These are phyloP conservation scores for Nicotiana benthamiana DNA, from an alignment of 257 asterid species.

Conservation along the genomic window DNA sequence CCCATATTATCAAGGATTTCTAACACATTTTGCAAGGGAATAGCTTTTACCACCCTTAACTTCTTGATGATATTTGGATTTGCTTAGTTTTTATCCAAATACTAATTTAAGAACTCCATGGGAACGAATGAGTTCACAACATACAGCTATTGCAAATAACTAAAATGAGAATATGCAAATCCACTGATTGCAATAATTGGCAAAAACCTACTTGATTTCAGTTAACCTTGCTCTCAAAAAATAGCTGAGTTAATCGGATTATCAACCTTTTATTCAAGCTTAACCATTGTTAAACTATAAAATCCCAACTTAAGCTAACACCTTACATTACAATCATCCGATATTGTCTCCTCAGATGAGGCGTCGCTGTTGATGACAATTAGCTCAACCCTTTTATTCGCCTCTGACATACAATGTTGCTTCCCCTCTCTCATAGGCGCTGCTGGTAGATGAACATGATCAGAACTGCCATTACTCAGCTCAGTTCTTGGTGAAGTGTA, in stretches of 20 bases:
- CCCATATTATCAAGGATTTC: background rate
- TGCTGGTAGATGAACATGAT: background rate
- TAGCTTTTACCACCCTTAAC: background rate
- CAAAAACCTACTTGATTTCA: background rate
- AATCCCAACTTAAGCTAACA: slow-evolving; percentile 16
- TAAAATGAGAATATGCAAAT: background rate
- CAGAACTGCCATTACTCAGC: slow-evolving; percentile 6
- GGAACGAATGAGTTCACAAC: background rate
- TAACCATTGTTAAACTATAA: background rate
- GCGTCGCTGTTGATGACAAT: slow-evolving; percentile 51
- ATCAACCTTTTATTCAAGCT: background rate
- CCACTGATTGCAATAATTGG: background rate
- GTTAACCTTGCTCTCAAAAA: background rate
- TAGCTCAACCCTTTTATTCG: slow-evolving; percentile 30
- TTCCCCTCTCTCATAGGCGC: background rate
- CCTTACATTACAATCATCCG: slow-evolving; percentile 38
- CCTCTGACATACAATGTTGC: slow-evolving; percentile 2
- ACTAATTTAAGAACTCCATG: background rate
- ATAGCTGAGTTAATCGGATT: background rate
- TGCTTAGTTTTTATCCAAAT: background rate
- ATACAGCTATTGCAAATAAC: background rate
- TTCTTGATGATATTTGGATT: background rate
- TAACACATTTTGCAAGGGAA: background rate
- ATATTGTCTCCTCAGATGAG: slow-evolving; percentile 75
- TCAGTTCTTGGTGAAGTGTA: slow-evolving; percentile 1